phyloP scores from a whole-genome alignment of 2,329 filamentous ascomycete species.

The Ceratocystis variospora region DNA sequence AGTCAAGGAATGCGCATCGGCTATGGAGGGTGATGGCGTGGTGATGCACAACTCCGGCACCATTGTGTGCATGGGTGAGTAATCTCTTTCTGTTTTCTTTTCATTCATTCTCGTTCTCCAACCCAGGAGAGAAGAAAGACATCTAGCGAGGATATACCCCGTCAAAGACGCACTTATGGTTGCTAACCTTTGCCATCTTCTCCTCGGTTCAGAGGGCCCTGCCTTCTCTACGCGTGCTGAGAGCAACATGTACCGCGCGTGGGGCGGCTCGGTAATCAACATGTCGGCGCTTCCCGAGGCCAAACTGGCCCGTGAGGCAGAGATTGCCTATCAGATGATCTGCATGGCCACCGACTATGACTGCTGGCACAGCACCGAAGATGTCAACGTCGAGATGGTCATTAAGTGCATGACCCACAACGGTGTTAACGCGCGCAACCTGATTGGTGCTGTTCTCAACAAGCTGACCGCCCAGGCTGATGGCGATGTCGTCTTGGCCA shows the following conservation, averaged over 20 bases:
- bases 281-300: slow-evolving; percentile 94
- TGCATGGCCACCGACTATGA: slow-evolving; percentile 99
- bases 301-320: slow-evolving; percentile 89
- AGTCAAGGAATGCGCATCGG: slow-evolving; percentile 59
- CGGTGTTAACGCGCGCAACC: slow-evolving; percentile 67
- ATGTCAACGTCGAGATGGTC: slow-evolving; percentile 93
- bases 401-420: slow-evolving; percentile 95
- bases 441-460: slow-evolving; percentile 78
- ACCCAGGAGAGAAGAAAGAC: neutral
- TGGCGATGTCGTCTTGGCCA: slow-evolving; percentile 59
- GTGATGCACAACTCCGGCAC: slow-evolving; percentile 72
- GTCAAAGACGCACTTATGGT: no score
- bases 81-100: neutral
- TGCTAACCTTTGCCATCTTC: neutral
- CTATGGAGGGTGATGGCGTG: slow-evolving; percentile 71
- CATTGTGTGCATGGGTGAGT: slow-evolving; percentile 78
- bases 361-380: slow-evolving; percentile 78
- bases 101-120: neutral
- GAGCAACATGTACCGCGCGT: slow-evolving; percentile 84
- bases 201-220: slow-evolving; percentile 58
- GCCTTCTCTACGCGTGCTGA: slow-evolving; percentile 95
- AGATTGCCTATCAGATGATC: slow-evolving; percentile 95
- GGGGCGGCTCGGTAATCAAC: slow-evolving; percentile 93
- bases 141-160: neutral
- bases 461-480: slow-evolving; percentile 68